Base-by-base conservation (phyloP, 1,284 basidiomycete genomes). In the Ceratobasidium sp. region DNA sequence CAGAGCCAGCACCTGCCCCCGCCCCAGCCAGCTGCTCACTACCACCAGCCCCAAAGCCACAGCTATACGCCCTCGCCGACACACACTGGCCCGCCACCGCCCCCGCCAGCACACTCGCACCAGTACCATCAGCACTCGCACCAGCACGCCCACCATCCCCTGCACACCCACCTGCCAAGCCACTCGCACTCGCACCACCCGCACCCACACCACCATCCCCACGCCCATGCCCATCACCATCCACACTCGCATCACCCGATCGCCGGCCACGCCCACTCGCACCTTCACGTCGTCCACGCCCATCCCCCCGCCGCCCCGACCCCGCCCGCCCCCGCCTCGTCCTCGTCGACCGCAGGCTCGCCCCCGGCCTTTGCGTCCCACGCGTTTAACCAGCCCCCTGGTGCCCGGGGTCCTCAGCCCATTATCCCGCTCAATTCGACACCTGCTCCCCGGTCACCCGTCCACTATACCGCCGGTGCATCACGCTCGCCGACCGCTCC, bases 351-450 rank as follows among this genome's bases (percentile, higher is more conserved):
- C 43, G 62, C 62, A 17, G 62, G 62, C 43, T 65, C 62, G 37
- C 62, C 62, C 15, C 66, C 66, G 13, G 66, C 25, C 15, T 68
- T 51, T 52, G 32, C 51, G 46, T 68, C 66, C 44, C 66, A 68
- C 66, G 66, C 66, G 17, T 68, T 68, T 40, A 68, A 49, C 66
- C 61, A 32, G 43, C 43, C 61, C 1, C 17, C 61, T 22, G 43
- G 49, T 44, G 46, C 49, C 32, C 66, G 66, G 66, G 68, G 52
- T 52, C 68, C 68, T 8, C 68, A 59, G 37, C 68, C 68, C 37
- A 70, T 70, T 54, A 59, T 70, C n/a, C 68, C 68, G n/a, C 29
- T 70, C 68, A 65, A 65, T 19, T 65, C 62, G 25, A 70, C 68
- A 2, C 66, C 66, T 9, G 66, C 66, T n/a, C 68, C 68, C 52